Evolutionary conservation across 176 grass and related monocot species (phyloP), one percentile per base, ranked within the genome.

Genomic region (Zoysia pacifica): DNA sequence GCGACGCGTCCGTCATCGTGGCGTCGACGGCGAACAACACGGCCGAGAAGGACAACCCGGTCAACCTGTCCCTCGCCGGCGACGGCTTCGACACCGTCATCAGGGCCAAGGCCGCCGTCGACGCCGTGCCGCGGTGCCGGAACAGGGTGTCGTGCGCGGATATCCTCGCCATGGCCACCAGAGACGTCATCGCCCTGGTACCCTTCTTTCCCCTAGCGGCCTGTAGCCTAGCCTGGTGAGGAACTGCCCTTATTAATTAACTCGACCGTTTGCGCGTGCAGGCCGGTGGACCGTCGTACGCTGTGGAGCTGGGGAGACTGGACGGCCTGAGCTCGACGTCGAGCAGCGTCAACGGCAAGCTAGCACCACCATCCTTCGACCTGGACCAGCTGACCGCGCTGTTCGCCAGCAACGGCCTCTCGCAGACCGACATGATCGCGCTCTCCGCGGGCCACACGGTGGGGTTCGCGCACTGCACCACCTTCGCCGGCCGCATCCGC

Each of bases 121-220:
- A 92, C 56, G 90, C 93, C 4, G 90, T 83, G 69, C 84, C 85
- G 9, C 84, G 49, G 14, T 95, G 89, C 82, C 62, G 86, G 15
- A 74, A 78, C 70, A 83, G 53, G 67, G 90, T 96, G 54, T 96
- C 90, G 0, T 92, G 90, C 77, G 89, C 90, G 7, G 93, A 96
- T 64, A 75, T 96, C 43, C 85, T 97, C 4, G 83, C 79, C 35
- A 79, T 96, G 79, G 93, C 87, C 59, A 73, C 93, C 48, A 62
- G 93, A 41, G 87, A 97, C 84, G 74, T 65, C 77, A 77, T 96
- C 75, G 50, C 74, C 0, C 65, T 96, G 48, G 90, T 92, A 28
- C 28, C 28, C 28, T 28, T 28, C 28, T 28, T 28, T 28, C 28
- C 28, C 28, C 28, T 0, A 28, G 28, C 28, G 28, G 28, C 28